These are phyloP conservation scores for Blastomyces parvus DNA, from an alignment of 2,329 filamentous ascomycete genomes.

Conservation along the genomic window DNA sequence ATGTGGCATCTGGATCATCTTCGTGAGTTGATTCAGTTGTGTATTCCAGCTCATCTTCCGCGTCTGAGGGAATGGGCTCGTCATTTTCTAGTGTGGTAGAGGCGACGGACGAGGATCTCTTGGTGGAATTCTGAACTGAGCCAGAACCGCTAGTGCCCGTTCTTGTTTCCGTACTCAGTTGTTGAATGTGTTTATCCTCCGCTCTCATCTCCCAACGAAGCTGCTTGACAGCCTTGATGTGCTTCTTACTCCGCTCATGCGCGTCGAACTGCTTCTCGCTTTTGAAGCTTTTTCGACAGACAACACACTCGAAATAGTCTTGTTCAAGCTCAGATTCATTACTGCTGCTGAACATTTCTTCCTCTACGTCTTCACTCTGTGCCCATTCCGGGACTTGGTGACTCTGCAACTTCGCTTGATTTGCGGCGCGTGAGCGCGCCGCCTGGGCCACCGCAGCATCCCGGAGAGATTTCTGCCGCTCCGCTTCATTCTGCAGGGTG, in stretches of 20 bases:
- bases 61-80: background rate
- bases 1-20: background rate
- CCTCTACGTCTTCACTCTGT: slow-evolving; percentile 46
- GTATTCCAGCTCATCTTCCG: background rate
- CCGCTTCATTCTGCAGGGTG: slow-evolving; percentile 66
- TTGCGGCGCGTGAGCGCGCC: slow-evolving; percentile 68
- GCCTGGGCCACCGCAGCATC: slow-evolving; percentile 77
- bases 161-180: background rate
- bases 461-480: slow-evolving; percentile 68
- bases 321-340: slow-evolving; percentile 41
- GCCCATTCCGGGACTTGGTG: slow-evolving; percentile 66
- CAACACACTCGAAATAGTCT: slow-evolving; percentile 53
- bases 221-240: slow-evolving; percentile 73
- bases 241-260: slow-evolving; percentile 96
- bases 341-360: slow-evolving; percentile 40
- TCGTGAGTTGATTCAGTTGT: background rate
- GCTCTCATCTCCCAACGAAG: slow-evolving; percentile 72
- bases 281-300: slow-evolving; percentile 62
- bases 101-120: background rate
- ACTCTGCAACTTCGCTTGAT: slow-evolving; percentile 62
- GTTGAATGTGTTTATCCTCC: slow-evolving; percentile 52
- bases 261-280: slow-evolving; percentile 85
- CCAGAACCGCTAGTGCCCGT: background rate
- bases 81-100: background rate
- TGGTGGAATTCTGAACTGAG: background rate